Evolutionary conservation across 2,329 filamentous ascomycete species (phyloP).

Genomic region (Achaetomium macrosporum): DNA sequence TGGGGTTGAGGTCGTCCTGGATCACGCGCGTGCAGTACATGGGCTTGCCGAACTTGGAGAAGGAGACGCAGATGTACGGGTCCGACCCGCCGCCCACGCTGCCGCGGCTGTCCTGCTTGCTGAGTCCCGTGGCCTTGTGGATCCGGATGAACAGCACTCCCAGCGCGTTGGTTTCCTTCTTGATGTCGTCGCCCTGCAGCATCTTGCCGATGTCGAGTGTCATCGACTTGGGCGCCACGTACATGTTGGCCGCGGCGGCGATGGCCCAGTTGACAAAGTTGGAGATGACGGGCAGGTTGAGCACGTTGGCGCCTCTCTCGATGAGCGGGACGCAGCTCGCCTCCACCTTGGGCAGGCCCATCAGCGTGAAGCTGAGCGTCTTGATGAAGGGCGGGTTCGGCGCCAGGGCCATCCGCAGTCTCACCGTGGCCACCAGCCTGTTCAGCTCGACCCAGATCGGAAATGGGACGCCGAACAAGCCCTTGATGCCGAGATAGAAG

Average conservation of each 20-base stretch:
- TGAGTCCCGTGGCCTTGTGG: constrained; percentile 77
- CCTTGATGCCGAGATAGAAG: constrained; percentile 87
- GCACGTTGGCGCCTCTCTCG: constrained; percentile 81
- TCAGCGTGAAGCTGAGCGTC: constrained; percentile 84
- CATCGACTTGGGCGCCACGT: constrained; percentile 92
- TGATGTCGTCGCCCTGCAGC: constrained; percentile 83
- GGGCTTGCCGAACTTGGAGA: constrained; percentile 94
- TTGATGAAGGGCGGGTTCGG: constrained; percentile 91
- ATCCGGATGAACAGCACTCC: constrained; percentile 92
- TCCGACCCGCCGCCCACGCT: constrained; percentile 84
- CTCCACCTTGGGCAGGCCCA: constrained; percentile 85
- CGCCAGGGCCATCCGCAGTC: constrained; percentile 75
- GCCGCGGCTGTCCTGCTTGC: constrained; percentile 82
- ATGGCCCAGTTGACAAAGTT: constrained; percentile 98
- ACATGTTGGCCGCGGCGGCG: constrained; percentile 77
- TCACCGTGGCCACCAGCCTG: constrained; percentile 81
- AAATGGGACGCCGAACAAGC: constrained; percentile 80
- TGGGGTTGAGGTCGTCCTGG: constrained; percentile 85
- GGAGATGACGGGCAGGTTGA: constrained; percentile 87
- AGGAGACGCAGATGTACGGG: constrained; percentile 89
- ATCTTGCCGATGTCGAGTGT: constrained; percentile 86
- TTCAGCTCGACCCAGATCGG: constrained; percentile 88
- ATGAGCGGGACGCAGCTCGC: constrained; percentile 90
- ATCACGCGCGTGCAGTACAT: constrained; percentile 98
- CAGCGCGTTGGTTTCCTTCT: constrained; percentile 80